A percentile compares a stretch with the other conserved stretches of the same genome.
phyloP scores from a whole-genome alignment of 495 filamentous ascomycete species.

The Thozetella sp. region DNA sequence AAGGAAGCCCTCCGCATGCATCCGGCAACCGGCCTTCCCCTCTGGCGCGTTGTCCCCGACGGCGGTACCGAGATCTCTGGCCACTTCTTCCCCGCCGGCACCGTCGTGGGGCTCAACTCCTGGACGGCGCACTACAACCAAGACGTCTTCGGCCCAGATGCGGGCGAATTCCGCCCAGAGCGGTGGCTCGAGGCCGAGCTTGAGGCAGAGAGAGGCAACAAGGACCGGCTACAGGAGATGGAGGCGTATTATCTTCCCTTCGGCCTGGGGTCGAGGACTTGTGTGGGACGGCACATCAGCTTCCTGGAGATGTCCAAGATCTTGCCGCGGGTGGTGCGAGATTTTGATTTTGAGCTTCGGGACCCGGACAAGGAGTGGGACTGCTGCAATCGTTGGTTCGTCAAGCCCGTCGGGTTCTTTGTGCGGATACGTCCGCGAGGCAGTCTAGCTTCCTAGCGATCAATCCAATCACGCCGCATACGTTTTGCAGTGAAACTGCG shows the following conservation, averaged over 20 bases:
- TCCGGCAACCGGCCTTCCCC: constrained; percentile 54
- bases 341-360: constrained; percentile 41
- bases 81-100: constrained; percentile 50
- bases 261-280: constrained; percentile 59
- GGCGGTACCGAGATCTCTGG: constrained; percentile 48
- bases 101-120: constrained; percentile 57
- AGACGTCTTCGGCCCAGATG: constrained; percentile 57
- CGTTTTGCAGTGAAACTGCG: no score
- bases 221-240: neutral
- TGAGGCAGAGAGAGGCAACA: neutral
- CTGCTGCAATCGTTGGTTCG: constrained; percentile 57
- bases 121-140: constrained; percentile 57
- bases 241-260: constrained; percentile 29
- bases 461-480: no score
- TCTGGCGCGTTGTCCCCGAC: constrained; percentile 62
- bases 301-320: constrained; percentile 66
- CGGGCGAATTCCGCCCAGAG: constrained; percentile 53
- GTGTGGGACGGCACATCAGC: constrained; percentile 66
- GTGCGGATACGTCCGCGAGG: neutral
- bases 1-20: constrained; percentile 65
- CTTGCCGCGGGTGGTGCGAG: constrained; percentile 57
- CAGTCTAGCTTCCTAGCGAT: no score
- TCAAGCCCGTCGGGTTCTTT: constrained; percentile 37
- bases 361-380: constrained; percentile 15
- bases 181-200: constrained; percentile 45